Base-by-base conservation (phyloP, 495 filamentous ascomycete species). In the Talaromyces trachyspermus region DNA sequence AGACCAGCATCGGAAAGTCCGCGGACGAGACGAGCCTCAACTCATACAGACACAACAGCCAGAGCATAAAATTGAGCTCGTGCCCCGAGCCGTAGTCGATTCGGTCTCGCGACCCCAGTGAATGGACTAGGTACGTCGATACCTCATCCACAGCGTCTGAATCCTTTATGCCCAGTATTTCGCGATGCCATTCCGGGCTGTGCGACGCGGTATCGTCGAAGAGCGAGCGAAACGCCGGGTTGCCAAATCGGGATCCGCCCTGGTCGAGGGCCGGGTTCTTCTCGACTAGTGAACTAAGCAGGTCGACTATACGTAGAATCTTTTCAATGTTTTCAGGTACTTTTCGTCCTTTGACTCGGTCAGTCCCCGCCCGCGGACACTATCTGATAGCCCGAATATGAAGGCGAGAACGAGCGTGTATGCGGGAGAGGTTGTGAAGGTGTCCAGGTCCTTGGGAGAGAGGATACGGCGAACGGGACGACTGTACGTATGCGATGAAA, bases 71-170 rank as follows among this genome's bases (percentile, higher is more conserved):
- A 63, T 98, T 95, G 40, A 98, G 75, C 65, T 98, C 92, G 62
- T 98, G 92, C 6, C 92, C 92, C 0, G 88, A 94, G 53, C 92
- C 92, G 65, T 98, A 98, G 68, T 98, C 92, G 52, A 98, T 87
- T n/a, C 92, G 79, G 23, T 79, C 76, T 39, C 81, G 74, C 59
- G 92, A 95, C 38, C 92, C 92, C 40, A 95, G 85, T 1, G 83
- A 84, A 56, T 95, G 78, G 49, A 77, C 66, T 40, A 99, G 73
- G 58, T 99, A 99, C 32, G 81, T 76, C 6, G 82, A 83, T 5
- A 81, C 70, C 61, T 98, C 92, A 1, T 69, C 61, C 23, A 83
- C 72, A 4, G 84, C 83, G 3, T 67, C 71, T 18, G 61, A 43
- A 39, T 76, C 67, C n/a, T 66, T 46, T 19, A 84, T 42, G 2